Percentiles rank a stretch among this genome's conserved stretches.
Evolutionary conservation across 2,329 filamentous ascomycete genomes (phyloP).

Genomic region (Paraconiothyrium sp.): DNA sequence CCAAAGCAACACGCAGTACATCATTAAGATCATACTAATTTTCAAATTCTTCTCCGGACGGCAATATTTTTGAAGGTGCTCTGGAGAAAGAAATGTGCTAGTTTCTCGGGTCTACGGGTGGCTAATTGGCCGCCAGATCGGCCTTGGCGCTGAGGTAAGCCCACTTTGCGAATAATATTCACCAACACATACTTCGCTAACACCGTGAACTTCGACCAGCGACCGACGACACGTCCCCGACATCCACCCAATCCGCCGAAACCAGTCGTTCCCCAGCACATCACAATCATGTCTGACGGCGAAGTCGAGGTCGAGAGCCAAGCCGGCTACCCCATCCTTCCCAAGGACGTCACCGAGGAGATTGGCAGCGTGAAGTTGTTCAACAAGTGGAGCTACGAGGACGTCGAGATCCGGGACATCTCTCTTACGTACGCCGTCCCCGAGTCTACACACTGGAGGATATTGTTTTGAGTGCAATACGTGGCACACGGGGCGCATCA

Average conservation of each 20-base stretch:
- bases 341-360: conserved; percentile 90
- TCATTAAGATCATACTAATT: background rate
- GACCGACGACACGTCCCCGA: conserved; percentile 41
- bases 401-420: conserved; percentile 99
- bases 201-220: conserved; percentile 12
- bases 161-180: background rate
- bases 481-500: conserved; percentile 25
- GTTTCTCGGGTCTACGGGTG: too few species aligned
- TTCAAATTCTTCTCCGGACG: background rate
- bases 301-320: conserved; percentile 91
- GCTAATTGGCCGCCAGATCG: background rate
- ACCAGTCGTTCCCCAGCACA: conserved; percentile 30
- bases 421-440: conserved; percentile 87
- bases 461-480: conserved; percentile 26
- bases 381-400: conserved; percentile 98
- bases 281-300: conserved; percentile 84
- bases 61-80: background rate
- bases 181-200: too few species aligned
- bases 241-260: conserved; percentile 36
- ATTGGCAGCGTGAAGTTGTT: conserved; percentile 95
- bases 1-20: too few species aligned
- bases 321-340: conserved; percentile 80
- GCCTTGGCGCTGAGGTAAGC: conserved; percentile 20
- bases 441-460: conserved; percentile 19
- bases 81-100: too few species aligned